Percentiles rank a stretch among this genome's conserved stretches.
Conservation (phyloP, 2,329 filamentous ascomycete species). For the Arthrobotrys sinensis region DNA sequence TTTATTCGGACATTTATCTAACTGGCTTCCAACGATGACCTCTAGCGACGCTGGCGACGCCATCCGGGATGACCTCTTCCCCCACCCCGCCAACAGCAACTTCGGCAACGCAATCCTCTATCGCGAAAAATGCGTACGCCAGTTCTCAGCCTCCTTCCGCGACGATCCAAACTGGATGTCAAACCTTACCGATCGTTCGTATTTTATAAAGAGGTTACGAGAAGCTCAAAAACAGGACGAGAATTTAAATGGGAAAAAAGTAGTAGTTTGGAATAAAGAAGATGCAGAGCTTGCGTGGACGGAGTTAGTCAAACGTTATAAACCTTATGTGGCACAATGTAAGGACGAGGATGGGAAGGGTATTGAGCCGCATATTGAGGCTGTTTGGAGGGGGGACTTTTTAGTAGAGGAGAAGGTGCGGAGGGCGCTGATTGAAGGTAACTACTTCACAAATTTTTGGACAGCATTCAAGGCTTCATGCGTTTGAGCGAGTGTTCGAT, state of each 20-base stretch:
- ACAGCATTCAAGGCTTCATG: too few species aligned
- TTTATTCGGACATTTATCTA: too few species aligned
- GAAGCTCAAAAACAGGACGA: not conserved
- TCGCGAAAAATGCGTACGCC: constrained; percentile 25
- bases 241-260: not conserved
- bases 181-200: constrained; percentile 5
- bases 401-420: constrained; percentile 26
- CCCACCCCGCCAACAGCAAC: constrained; percentile 3
- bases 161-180: constrained; percentile 15
- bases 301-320: constrained; percentile 31
- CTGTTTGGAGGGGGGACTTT: constrained; percentile 30
- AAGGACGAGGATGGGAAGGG: constrained; percentile 8
- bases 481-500: not conserved
- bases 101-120: constrained; percentile 5
- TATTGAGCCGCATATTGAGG: constrained; percentile 35
- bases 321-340: not conserved
- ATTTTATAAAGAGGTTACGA: not conserved
- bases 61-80: not conserved
- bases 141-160: constrained; percentile 7
- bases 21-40: too few species aligned
- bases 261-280: not conserved
- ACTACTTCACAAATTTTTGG: not conserved
- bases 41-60: too few species aligned
- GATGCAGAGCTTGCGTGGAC: constrained; percentile 8
- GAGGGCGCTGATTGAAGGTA: constrained; percentile 30